Evolutionary conservation across 1,284 basidiomycete species (phyloP), one percentile per base, ranked within the genome.

Genomic region (Fomitopsis betulina): DNA sequence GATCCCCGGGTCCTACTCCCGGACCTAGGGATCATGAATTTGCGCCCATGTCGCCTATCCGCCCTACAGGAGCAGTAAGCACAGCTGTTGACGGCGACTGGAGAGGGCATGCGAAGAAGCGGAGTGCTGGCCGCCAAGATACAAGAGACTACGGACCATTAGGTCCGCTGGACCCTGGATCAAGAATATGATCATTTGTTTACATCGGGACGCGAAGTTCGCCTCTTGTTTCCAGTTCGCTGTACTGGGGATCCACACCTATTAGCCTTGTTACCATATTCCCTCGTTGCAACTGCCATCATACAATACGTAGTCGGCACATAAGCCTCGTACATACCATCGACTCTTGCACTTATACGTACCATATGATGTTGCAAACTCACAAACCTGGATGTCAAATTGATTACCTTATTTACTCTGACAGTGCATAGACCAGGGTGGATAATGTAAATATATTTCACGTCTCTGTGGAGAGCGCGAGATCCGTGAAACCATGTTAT

Each of bases 111-210:
- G 73, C 71, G 57, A 76, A 77, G 67, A 74, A 73, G 67, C 71
- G 78, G 62, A 77, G 73, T 63, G 78, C 75, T 53, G 77, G 77
- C 54, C 74, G 76, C 64, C 69, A 73, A 45, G 75, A 74, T 57
- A 73, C 70, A 56, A 69, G 79, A 61, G 78, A 78, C 53, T 92
- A 91, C 68, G 89, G 90, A 56, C 90, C 90, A 2, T 74, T 92
- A 58, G 90, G 90, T 55, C 90, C 90, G 33, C 73, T 91, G 58
- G 89, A 88, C 71, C 89, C 89, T 54, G 77, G 73, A 54, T 62
- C 68, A 52, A 72, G 62, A 52, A 69, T 76, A 57, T 63, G 55
- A 58, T 27, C 10, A 27, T 30, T 43, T 15, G 6, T 15, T 12
- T 47, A 37, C 35, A 12, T 15, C 35, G 35, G 8, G 13, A 37